Base-by-base conservation (phyloP, 805 yeast species). In the Starmera caribaea region DNA sequence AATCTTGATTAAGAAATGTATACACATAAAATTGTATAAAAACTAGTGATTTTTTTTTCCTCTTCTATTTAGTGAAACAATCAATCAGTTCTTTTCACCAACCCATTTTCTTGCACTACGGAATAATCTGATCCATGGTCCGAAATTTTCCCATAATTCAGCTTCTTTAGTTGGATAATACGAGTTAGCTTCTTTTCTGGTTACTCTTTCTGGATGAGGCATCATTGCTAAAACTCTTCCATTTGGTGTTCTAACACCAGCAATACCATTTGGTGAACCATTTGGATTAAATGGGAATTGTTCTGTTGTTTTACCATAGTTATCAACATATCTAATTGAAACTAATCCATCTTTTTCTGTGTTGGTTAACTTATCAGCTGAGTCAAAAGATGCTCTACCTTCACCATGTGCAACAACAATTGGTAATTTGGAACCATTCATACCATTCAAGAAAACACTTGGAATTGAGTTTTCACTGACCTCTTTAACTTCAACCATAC, bases 351-450 rank as follows among this genome's bases (percentile, higher is more conserved):
- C 60, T 16, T 63, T 51, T 43, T 68, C 65, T 56, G 88, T 81
- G 9, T 58, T 54, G 29, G 65, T 62, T 45, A 73, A 60, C 42
- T 70, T 65, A 21, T 62, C 68, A 9, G 62, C 67, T 27, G 61
- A 45, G 34, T 65, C 64, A 60, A 90, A 92, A 34, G 70, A 63
- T 12, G 97, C 97, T 53, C 86, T 76, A 54, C 98, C 98, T 68
- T 92, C 98, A 51, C 98, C 98, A 58, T 92, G 98, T 4, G 98
- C 98, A 49, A 92, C 97, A 16, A 94, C 96, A 63, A 92, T 87
- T 39, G 98, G 98, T 54, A 92, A 63, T 53, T 79, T 77, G 8
- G 97, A 86, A n/a, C 96, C 95, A 54, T 78, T 73, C 97, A 92
- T 88, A 39, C 83, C 86, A 42, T 81, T 74, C 51, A 89, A 75